These are phyloP conservation scores for Melanomma pulvis-pyrius DNA, from an alignment of 495 filamentous ascomycete species.

Conservation along the genomic window DNA sequence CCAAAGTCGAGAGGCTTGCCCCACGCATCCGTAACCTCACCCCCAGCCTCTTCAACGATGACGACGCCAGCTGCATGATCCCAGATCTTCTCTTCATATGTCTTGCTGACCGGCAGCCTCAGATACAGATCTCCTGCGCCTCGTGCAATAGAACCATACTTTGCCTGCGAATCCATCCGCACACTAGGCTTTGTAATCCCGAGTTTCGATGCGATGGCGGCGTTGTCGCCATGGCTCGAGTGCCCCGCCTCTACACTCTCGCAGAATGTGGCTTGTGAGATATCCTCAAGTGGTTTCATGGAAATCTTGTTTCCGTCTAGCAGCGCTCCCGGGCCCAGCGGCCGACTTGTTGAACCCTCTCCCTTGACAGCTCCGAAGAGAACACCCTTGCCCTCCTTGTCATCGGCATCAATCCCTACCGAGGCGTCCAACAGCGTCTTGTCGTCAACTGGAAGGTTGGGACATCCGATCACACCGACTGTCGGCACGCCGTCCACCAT, in stretches of 20 bases:
- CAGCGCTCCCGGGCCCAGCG: conserved; percentile 63
- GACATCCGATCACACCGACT: conserved; percentile 90
- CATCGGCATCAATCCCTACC: conserved; percentile 68
- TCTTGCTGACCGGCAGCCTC: conserved; percentile 76
- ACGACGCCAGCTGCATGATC: conserved; percentile 97
- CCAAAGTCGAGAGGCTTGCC: conserved; percentile 83
- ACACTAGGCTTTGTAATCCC: conserved; percentile 86
- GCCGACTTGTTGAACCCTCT: conserved; percentile 74
- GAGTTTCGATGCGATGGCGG: conserved; percentile 77
- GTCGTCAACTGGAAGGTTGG: conserved; percentile 88
- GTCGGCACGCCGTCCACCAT: conserved; percentile 94
- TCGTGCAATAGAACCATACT: conserved; percentile 94
- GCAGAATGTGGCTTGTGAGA: conserved; percentile 83
- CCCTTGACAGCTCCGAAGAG: conserved; percentile 79
- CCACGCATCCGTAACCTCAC: conserved; percentile 82
- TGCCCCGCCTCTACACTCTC: conserved; percentile 93
- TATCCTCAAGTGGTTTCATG: conserved; percentile 75
- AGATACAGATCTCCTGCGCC: conserved; percentile 95
- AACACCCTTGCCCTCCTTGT: conserved; percentile 72
- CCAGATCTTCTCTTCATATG: conserved; percentile 99
- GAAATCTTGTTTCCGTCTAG: conserved; percentile 63
- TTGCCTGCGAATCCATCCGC: conserved; percentile 95
- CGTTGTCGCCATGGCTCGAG: conserved; percentile 83
- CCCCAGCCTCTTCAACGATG: conserved; percentile 92
- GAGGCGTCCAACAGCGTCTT: conserved; percentile 64